Evolutionary conservation across 345 rosid genomes (phyloP).

Genomic region (Camelina sativa): DNA sequence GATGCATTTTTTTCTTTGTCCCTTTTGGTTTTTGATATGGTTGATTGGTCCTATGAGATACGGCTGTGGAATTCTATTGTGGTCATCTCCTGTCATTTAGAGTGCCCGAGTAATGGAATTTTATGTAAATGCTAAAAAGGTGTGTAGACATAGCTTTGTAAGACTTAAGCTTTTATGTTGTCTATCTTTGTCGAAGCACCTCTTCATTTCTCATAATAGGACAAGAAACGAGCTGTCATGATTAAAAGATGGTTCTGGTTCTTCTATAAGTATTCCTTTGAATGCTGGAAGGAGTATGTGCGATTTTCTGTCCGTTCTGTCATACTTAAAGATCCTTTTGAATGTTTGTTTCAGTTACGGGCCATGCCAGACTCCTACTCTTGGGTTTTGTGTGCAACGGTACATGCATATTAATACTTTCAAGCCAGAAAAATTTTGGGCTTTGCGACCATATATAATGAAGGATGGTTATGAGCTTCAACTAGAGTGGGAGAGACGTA

Average conservation of each 20-base stretch:
- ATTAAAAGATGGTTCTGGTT: neutral
- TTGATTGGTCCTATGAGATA: slow-evolving; percentile 16
- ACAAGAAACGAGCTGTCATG: slow-evolving; percentile 9
- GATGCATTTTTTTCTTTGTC: neutral
- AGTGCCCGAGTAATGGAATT: neutral
- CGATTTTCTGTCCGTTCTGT: slow-evolving; percentile 7
- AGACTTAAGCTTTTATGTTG: slow-evolving; percentile 5
- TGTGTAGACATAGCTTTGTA: neutral
- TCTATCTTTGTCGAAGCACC: neutral
- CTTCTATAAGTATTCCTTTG: neutral
- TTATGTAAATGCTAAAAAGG: slow-evolving; percentile 11
- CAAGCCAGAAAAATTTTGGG: slow-evolving; percentile 90
- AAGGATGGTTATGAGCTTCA: slow-evolving; percentile 79
- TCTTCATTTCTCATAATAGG: neutral
- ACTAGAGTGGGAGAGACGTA: slow-evolving; percentile 92
- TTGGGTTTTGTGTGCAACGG: slow-evolving; percentile 94
- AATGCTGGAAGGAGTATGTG: neutral
- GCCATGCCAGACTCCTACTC: slow-evolving; percentile 97
- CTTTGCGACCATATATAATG: slow-evolving; percentile 61
- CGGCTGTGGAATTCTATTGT: neutral
- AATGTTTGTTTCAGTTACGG: slow-evolving; percentile 76
- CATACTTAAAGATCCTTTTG: slow-evolving; percentile 25
- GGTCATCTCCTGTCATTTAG: slow-evolving; percentile 7
- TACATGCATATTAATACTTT: slow-evolving; percentile 88
- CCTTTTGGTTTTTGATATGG: slow-evolving; percentile 2